Conservation (phyloP, 2,329 filamentous ascomycete genomes). For the Fusarium sp. region DNA sequence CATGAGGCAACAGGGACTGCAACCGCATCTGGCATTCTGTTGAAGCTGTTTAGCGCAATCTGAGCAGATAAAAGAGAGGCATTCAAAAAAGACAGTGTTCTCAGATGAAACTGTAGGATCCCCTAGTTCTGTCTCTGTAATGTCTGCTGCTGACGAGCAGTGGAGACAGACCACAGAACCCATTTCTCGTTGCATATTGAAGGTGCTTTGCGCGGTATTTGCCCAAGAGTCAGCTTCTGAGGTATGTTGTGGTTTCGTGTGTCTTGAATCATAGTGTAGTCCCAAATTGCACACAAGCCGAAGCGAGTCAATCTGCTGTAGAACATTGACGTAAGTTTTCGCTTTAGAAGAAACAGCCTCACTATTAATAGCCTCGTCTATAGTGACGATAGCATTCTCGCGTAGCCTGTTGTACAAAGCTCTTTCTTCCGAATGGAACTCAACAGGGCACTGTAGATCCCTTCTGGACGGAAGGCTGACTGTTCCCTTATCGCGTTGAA, state of each 20-base stretch:
- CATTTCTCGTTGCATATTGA: conserved; percentile 52
- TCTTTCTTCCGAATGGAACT: conserved; percentile 54
- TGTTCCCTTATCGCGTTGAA: conserved; percentile 55
- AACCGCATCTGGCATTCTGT: conserved; percentile 39
- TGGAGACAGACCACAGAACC: conserved; percentile 44
- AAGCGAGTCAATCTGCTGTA: conserved; percentile 60
- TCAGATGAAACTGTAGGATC: conserved; percentile 1
- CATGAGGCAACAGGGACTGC: conserved; percentile 40
- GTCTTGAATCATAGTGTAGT: conserved; percentile 52
- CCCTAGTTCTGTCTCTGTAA: conserved; percentile 41
- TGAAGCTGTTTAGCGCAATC: conserved; percentile 42
- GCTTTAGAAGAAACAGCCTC: conserved; percentile 14
- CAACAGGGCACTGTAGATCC: conserved; percentile 52
- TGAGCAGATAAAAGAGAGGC: conserved; percentile 51
- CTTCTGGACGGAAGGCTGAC: conserved; percentile 54
- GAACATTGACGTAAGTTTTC: conserved; percentile 54
- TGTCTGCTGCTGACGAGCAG: conserved; percentile 46
- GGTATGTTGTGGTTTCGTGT: conserved; percentile 28
- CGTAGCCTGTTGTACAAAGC: conserved; percentile 52
- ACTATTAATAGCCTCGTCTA: conserved; percentile 52
- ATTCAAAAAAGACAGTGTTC: conserved; percentile 49
- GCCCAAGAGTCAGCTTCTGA: conserved; percentile 32
- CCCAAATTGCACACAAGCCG: conserved; percentile 62
- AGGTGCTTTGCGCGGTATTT: conserved; percentile 49
- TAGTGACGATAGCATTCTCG: conserved; percentile 44